Base-by-base conservation (phyloP, 495 filamentous ascomycete genomes). In the Xylaria cubensis region DNA sequence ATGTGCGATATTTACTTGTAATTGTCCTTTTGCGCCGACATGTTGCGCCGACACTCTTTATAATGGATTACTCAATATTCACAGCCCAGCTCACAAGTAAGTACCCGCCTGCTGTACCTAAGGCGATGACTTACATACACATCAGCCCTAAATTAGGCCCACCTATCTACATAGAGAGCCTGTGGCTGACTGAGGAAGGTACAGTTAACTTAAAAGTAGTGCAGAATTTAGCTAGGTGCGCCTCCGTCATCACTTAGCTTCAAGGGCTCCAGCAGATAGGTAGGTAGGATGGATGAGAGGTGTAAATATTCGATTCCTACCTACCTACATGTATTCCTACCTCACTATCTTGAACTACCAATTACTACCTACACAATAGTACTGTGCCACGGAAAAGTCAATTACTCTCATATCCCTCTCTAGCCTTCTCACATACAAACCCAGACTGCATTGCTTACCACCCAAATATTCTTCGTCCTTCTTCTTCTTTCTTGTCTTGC, bases 381-480 rank as follows among this genome's bases (percentile, higher is more conserved):
- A n/a, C 29, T 13, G 58, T 61, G 21, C 58, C 58, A 61, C 58
- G 4, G 58, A 39, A 36, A 39, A 39, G 19, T 17, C 58, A 36
- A 61, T 39, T 61, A 39, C 58, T 61, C 58, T 61, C 58, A 9
- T 32, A 61, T 61, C 58, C 58, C 58, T 61, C 21, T 39, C 21
- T 61, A 21, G 24, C 39, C 58, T 41, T 61, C 58, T 39, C 32
- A 61, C n/a, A 19, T 61, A 58, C 55, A 10, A 19, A 61, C 58
- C 8, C 6, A 8, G 34, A 15, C 21, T 36, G 56, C 56, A 34
- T 17, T 34, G 55, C 55, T 19, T n/a, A 59, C 56, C n/a, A 59
- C 56, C 32, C 12, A n/a, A 19, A 39, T n/a, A 3, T 61, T 39
- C 32, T 21, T 15, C 34, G 34, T 21, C n/a, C 24, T 61, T 29